Evolutionary conservation across 1,284 basidiomycete genomes (phyloP).

Genomic region (Leccinum fallax): DNA sequence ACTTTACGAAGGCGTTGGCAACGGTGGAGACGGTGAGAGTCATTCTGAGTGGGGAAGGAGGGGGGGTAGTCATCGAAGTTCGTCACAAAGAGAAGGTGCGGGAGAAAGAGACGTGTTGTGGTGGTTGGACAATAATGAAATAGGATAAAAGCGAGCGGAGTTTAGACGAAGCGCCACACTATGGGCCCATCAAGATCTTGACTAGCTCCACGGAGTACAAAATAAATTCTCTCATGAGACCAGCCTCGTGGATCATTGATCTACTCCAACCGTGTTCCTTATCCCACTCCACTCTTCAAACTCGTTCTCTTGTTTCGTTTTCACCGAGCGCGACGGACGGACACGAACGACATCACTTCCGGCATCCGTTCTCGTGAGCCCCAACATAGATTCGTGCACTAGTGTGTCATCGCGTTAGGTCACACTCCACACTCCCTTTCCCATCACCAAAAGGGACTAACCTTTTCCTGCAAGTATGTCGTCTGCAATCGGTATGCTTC

Average conservation of each 20-base stretch:
- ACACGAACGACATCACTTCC: conserved; percentile 41
- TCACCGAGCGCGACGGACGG: conserved; percentile 10
- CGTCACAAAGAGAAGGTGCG: neutral
- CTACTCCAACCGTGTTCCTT: conserved; percentile 7
- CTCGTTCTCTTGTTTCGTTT: conserved; percentile 13
- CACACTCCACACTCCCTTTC: neutral
- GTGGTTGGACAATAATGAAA: neutral
- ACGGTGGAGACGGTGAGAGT: conserved; percentile 43
- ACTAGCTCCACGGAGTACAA: neutral
- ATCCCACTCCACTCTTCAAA: conserved; percentile 33
- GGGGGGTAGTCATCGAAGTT: conserved; percentile 20
- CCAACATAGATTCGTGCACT: conserved; percentile 59
- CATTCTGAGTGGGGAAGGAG: conserved; percentile 31
- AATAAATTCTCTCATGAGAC: neutral
- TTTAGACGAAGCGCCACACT: conserved; percentile 18
- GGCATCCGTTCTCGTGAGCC: conserved; percentile 51
- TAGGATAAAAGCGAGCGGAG: conserved; percentile 31
- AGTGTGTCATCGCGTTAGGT: neutral
- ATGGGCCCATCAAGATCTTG: neutral
- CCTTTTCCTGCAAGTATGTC: conserved; percentile 76
- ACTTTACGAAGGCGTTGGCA: conserved; percentile 54
- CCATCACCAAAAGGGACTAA: conserved; percentile 40
- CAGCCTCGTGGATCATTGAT: neutral
- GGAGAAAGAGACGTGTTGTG: neutral
- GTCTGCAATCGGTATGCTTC: conserved; percentile 76